Evolutionary conservation across 192 early-diverging fungal genomes (phyloP), one percentile per base, ranked within the genome.

Genomic region (Umbelopsis ramanniana): DNA sequence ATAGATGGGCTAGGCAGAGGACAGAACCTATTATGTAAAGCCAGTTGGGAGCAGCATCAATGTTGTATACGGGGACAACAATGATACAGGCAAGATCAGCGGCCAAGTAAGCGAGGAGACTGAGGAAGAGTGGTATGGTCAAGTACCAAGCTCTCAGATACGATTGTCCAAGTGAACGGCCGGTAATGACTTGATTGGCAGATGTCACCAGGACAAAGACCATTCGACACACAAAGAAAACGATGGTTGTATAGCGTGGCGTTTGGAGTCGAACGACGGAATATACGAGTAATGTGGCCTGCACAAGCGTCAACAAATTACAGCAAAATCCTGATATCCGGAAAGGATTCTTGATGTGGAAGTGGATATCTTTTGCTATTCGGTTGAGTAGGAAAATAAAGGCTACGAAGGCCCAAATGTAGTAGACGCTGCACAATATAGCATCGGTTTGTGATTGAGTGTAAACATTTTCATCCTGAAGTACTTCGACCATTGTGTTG

Each of bases 401-500:
- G 33, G 57, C 57, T 8, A 35, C 57, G 14, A 63, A 63, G 7
- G 57, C 57, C 57, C 57, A 63, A 38, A 63, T 63, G 57, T 63
- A 63, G 12, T 29, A 63, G 10, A 63, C 57, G 17, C 29, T 63
- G 19, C 57, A 63, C 33, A 63, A 63, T 63, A 63, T 63, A 11
- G 57, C 57, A n/a, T 63, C 57, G 33, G 57, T 63, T 35, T 26
- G 57, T 63, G 57, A 63, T 63, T 63, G 57, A 5, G 57, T 63
- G 57, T 63, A 63, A 19, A 63, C 29, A 14, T 63, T 63, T n/a
- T 63, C 57, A 2, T 63, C 57, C 33, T 63, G 57, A 37, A 63
- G 57, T 6, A 63, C 57, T 37, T 63, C 57, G 10, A 63, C 57
- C 57, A 63, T 63, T 63, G 26, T 63, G 19, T 63, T 19, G 10